Conservation (phyloP, 2,329 filamentous ascomycete species). For the Ophiocordyceps camponoti-floridani region DNA sequence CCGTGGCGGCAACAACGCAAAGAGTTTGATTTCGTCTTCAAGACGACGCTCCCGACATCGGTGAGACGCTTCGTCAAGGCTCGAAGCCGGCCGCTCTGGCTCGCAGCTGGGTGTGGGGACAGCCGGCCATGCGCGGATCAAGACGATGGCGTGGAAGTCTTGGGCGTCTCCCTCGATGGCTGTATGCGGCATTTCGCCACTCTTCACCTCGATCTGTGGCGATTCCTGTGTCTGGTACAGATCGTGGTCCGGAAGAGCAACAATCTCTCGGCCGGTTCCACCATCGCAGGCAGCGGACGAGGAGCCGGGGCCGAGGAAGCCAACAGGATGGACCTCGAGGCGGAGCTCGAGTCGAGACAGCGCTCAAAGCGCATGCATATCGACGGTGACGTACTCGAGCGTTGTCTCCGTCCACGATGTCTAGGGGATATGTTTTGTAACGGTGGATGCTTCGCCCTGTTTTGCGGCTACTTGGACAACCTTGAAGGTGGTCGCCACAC, state of each 20-base stretch:
- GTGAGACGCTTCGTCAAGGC: slow-evolving; percentile 37
- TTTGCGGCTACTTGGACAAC: slow-evolving; percentile 29
- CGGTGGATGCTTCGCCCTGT: slow-evolving; percentile 16
- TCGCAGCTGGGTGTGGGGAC: slow-evolving; percentile 8
- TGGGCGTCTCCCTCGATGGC: slow-evolving; percentile 54
- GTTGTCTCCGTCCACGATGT: slow-evolving; percentile 27
- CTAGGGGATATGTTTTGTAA: slow-evolving; percentile 23
- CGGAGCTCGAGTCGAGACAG: slow-evolving; percentile 21
- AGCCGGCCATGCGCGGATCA: background rate
- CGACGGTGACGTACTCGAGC: slow-evolving; percentile 45
- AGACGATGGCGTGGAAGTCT: slow-evolving; percentile 28
- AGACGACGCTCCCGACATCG: slow-evolving; percentile 35
- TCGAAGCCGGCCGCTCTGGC: slow-evolving; percentile 34
- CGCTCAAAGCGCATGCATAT: slow-evolving; percentile 37
- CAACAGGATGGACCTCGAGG: slow-evolving; percentile 19
- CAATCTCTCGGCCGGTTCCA: no score
- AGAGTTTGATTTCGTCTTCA: slow-evolving; percentile 31
- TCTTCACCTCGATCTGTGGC: slow-evolving; percentile 43
- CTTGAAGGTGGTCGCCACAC: slow-evolving; percentile 28
- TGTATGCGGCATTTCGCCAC: slow-evolving; percentile 52
- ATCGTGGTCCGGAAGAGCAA: slow-evolving; percentile 32
- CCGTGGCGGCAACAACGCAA: slow-evolving; percentile 20
- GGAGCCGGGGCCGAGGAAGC: background rate
- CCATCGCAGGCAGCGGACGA: no score
- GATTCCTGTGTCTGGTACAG: slow-evolving; percentile 55